Evolutionary conservation across 2,329 filamentous ascomycete species (phyloP).

Genomic region (Leptographium galeiforme): DNA sequence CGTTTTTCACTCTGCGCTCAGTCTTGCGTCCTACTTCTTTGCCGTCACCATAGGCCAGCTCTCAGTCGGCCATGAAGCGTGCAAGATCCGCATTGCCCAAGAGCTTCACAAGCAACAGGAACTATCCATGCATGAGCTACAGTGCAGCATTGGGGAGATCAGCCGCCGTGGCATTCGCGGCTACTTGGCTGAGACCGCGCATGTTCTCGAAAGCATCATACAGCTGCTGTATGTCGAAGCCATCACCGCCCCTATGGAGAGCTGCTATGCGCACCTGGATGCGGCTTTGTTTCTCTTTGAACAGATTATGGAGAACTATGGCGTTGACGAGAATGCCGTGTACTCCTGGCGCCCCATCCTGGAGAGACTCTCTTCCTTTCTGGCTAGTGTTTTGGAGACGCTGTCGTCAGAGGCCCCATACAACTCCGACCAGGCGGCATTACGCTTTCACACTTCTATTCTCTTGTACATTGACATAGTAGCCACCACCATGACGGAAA

Average conservation of each 20-base stretch:
- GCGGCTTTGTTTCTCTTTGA: conserved; percentile 27
- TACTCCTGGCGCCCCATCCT: conserved; percentile 11
- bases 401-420: conserved; percentile 8
- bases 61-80: conserved; percentile 1
- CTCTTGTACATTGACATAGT: conserved; percentile 24
- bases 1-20: conserved; percentile 42
- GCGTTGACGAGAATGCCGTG: conserved; percentile 1
- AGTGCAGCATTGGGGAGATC: conserved; percentile 12
- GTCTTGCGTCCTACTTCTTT: conserved; percentile 44
- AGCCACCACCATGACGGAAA: conserved; percentile 19
- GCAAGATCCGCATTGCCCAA: conserved; percentile 10
- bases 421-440: conserved; percentile 20
- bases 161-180: conserved; percentile 14
- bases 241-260: conserved; percentile 20
- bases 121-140: conserved; percentile 16
- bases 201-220: conserved; percentile 25
- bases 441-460: conserved; percentile 19
- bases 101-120: conserved; percentile 18
- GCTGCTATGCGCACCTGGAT: conserved; percentile 28
- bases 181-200: conserved; percentile 15
- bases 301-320: conserved; percentile 19
- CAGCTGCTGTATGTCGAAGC: conserved; percentile 29
- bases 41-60: conserved; percentile 26
- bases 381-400: not conserved
- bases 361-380: conserved; percentile 8